A percentile compares a stretch with the other conserved stretches of the same genome.
Conservation (phyloP, 257 asterid genomes). For the Solanum gandarillasii region DNA sequence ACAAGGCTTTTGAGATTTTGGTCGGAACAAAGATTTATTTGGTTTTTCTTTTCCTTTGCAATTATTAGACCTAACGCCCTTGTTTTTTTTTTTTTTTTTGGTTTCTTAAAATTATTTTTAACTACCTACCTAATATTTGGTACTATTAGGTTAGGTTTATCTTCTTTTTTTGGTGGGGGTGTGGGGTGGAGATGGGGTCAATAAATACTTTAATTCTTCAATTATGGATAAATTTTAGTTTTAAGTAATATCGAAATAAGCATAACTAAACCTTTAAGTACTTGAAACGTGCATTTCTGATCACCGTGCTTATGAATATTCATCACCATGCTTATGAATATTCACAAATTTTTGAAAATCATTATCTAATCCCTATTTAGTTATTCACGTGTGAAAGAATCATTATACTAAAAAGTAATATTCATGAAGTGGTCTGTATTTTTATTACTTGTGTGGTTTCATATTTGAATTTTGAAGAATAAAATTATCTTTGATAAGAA, state of each 20-base stretch:
- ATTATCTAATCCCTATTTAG: too few relatives aligned
- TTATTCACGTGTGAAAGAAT: too few relatives aligned
- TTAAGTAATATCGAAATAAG: background rate
- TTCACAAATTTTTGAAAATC: too few relatives aligned
- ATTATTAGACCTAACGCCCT: background rate
- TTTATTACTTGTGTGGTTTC: too few relatives aligned
- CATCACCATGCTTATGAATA: too few relatives aligned
- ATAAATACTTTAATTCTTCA: background rate
- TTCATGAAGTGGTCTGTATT: too few relatives aligned
- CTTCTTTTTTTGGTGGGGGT: background rate
- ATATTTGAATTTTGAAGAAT: too few relatives aligned
- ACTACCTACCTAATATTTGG: background rate
- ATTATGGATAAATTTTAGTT: background rate
- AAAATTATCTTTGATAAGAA: background rate
- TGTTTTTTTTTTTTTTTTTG: background rate
- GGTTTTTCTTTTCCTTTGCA: background rate
- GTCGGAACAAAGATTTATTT: background rate
- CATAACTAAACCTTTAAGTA: too few relatives aligned
- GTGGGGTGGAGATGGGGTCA: background rate
- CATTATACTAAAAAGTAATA: too few relatives aligned
- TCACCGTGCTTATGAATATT: too few relatives aligned
- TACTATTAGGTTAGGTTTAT: background rate
- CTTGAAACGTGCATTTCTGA: too few relatives aligned
- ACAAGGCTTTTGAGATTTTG: background rate
- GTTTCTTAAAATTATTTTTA: background rate